Percentiles rank a stretch among this genome's conserved stretches.
Conservation (phyloP, 768 basidiomycete genomes). For the Termitomyces sp. region DNA sequence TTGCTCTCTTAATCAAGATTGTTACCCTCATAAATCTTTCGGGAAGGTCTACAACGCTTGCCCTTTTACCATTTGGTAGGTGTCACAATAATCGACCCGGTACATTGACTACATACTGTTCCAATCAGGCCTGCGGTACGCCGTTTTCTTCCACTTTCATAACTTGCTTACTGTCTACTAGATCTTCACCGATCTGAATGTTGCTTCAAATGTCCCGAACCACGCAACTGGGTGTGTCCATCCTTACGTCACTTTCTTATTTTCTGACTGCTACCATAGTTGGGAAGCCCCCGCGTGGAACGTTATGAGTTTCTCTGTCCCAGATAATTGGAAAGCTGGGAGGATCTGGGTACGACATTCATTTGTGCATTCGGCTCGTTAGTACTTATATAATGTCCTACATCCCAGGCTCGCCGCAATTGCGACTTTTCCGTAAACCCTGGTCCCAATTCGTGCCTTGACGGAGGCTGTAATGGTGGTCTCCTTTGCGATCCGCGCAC, state of each 20-base stretch:
- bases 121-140: slow-evolving; percentile 36
- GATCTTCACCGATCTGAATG: slow-evolving; percentile 60
- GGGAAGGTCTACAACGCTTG: slow-evolving; percentile 53
- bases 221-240: slow-evolving; percentile 41
- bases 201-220: slow-evolving; percentile 42
- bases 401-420: slow-evolving; percentile 52
- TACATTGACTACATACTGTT: background rate
- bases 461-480: slow-evolving; percentile 71
- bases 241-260: background rate
- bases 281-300: slow-evolving; percentile 37
- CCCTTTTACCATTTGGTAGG: slow-evolving; percentile 67
- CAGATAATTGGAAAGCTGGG: slow-evolving; percentile 62
- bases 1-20: background rate
- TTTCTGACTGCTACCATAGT: slow-evolving; percentile 14
- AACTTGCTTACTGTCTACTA: slow-evolving; percentile 16
- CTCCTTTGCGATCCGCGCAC: slow-evolving; percentile 48
- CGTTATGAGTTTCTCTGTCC: slow-evolving; percentile 48
- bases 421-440: slow-evolving; percentile 56
- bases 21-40: background rate
- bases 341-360: slow-evolving; percentile 48
- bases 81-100: background rate
- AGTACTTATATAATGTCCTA: background rate
- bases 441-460: slow-evolving; percentile 57
- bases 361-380: background rate
- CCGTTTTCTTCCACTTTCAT: background rate